Evolutionary conservation across 2,329 filamentous ascomycete genomes (phyloP).

Genomic region (Huntiella moniliformis): DNA sequence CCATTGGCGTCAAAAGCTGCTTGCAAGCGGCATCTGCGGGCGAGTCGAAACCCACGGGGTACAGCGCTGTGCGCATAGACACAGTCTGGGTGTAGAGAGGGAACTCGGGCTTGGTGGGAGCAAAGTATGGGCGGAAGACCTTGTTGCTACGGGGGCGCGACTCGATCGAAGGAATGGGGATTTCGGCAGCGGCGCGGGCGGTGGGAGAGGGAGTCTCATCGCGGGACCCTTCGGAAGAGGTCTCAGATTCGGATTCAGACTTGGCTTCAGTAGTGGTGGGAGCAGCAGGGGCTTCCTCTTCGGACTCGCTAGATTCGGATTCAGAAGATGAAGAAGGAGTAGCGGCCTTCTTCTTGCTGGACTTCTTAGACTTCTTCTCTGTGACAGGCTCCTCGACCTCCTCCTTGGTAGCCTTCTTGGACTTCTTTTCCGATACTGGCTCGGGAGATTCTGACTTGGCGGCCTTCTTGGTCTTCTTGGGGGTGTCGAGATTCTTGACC

Average conservation of each 20-base stretch:
- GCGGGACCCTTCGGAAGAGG: slow-evolving; percentile 13
- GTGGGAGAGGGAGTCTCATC: slow-evolving; percentile 16
- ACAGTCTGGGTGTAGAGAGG: slow-evolving; percentile 65
- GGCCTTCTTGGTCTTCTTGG: slow-evolving; percentile 14
- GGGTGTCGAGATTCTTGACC: slow-evolving; percentile 26
- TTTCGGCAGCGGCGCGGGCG: slow-evolving; percentile 15
- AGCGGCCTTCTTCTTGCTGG: slow-evolving; percentile 16
- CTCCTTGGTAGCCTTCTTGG: slow-evolving; percentile 18
- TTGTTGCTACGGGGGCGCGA: slow-evolving; percentile 17
- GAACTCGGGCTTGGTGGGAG: slow-evolving; percentile 28
- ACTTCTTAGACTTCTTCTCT: slow-evolving; percentile 6
- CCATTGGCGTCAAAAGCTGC: slow-evolving; percentile 55
- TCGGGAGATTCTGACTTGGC: slow-evolving; percentile 15
- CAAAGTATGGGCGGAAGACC: slow-evolving; percentile 21
- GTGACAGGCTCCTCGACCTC: slow-evolving; percentile 16
- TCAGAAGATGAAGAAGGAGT: neutral
- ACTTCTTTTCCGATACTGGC: slow-evolving; percentile 21
- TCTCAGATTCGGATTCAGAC: slow-evolving; percentile 15
- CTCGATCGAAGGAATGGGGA: slow-evolving; percentile 16
- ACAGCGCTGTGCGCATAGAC: slow-evolving; percentile 62
- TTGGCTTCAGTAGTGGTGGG: slow-evolving; percentile 16
- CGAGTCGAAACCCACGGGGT: slow-evolving; percentile 48
- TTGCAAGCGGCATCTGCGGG: slow-evolving; percentile 53
- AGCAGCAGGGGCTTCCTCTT: neutral
- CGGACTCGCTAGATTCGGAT: neutral